A percentile compares a stretch with the other conserved stretches of the same genome.
These are phyloP conservation scores for Penicillium bialowiezense DNA, from an alignment of 495 filamentous ascomycete genomes.

Conservation along the genomic window DNA sequence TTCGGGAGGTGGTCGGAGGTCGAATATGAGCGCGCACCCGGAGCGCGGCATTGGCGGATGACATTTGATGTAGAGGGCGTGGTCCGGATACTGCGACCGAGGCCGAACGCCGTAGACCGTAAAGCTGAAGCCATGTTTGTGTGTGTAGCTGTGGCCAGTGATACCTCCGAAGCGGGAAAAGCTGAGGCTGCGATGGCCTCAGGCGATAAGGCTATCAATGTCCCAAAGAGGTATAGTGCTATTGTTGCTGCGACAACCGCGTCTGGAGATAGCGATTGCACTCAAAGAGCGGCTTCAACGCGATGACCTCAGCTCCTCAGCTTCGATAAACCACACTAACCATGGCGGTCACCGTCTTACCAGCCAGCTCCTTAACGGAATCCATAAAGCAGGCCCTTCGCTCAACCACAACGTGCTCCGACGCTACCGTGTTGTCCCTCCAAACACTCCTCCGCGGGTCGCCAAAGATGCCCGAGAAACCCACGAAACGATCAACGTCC, in stretches of 20 bases:
- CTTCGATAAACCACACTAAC: conserved; percentile 1
- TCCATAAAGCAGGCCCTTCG: conserved; percentile 48
- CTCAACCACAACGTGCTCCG: conserved; percentile 47
- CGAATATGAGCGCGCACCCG: conserved; percentile 24
- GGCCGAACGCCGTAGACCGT: conserved; percentile 11
- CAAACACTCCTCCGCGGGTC: conserved; percentile 41
- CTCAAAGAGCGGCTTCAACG: conserved; percentile 12
- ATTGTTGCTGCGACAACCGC: conserved; percentile 43
- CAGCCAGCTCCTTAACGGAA: conserved; percentile 35
- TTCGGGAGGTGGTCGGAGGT: conserved; percentile 48
- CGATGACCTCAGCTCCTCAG: conserved; percentile 17
- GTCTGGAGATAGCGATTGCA: conserved; percentile 28
- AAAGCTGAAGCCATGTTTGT: conserved; percentile 16
- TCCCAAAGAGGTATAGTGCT: conserved; percentile 19
- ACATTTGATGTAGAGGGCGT: neutral
- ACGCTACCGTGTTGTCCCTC: conserved; percentile 44
- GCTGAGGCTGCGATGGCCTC: conserved; percentile 9
- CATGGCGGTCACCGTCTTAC: conserved; percentile 43
- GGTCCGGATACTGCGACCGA: conserved; percentile 1
- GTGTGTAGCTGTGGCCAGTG: neutral
- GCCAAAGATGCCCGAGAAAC: conserved; percentile 28
- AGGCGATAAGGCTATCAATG: conserved; percentile 17
- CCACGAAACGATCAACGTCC: conserved; percentile 23
- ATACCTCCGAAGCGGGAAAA: conserved; percentile 7
- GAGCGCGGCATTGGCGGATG: conserved; percentile 3